Base-by-base conservation (phyloP, 192 early-diverging fungal genomes). In the Gaertneriomyces semiglobifer region DNA sequence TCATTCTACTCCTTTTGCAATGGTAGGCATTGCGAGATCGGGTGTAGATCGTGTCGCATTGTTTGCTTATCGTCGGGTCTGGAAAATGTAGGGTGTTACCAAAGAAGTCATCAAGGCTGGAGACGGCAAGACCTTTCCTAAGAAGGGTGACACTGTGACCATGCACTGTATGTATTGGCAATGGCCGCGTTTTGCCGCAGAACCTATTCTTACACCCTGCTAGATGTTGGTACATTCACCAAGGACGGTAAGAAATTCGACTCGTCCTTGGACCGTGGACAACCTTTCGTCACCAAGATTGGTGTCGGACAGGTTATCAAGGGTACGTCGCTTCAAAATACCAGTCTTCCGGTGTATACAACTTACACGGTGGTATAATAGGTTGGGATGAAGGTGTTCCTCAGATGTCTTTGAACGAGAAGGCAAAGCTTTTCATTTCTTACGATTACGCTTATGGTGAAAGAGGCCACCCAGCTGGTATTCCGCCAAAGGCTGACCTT, bases 241-340 rank as follows among this genome's bases (percentile, higher is more conserved):
- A 74, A 76, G 55, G 71, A 57, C 47, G 93, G 93, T 63, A 74
- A 54, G 18, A 83, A 89, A 74, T 98, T 98, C 64, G 96, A 98
- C 74, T 92, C 90, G 58, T 92, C 91, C 60, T 72, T 78, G 60
- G 85, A 95, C 76, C 93, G 93, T 69, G 79, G 83, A 20, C 60
- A 89, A 68, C 93, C 96, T 46, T 98, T 97, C 66, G 77, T 79
- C 25, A 92, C 88, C 79, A 79, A 76, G 53, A 96, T 98, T 67
- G 96, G 96, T 69, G 89, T 93, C 25, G 92, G 93, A 4, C 92
- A 88, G 70, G 94, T 98, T 65, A 98, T 98, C 76, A 76, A 81
- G 59, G 92, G 89, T 67, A 63, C 12, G 33, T 52, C 54, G 7
- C 65, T 39, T 12, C 43, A 33, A 1, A 33, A 1, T 33, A 2